Evolutionary conservation across 148 eudicot species (phyloP).

Genomic region (Silene latifolia): DNA sequence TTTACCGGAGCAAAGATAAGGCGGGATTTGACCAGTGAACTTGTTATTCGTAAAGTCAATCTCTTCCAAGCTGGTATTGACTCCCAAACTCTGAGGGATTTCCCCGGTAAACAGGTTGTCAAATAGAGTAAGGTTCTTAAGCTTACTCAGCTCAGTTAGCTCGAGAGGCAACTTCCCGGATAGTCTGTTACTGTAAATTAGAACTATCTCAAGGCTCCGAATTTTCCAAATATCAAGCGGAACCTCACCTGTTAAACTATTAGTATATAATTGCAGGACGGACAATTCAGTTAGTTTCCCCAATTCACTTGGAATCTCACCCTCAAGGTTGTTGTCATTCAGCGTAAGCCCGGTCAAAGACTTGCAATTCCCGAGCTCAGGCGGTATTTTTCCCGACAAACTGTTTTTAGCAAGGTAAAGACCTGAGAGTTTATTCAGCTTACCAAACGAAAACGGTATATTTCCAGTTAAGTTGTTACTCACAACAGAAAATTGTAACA

Average conservation of each 20-base stretch:
- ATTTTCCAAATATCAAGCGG: conserved; percentile 66
- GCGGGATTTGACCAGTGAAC: conserved; percentile 66
- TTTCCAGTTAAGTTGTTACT: conserved; percentile 46
- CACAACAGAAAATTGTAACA: conserved; percentile 39
- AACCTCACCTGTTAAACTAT: conserved; percentile 59
- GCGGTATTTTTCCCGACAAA: conserved; percentile 61
- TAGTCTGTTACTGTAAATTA: conserved; percentile 47
- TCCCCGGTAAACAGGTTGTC: conserved; percentile 62
- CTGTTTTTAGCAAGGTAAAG: conserved; percentile 51
- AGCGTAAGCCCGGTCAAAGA: conserved; percentile 41
- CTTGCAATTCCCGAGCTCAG: conserved; percentile 65
- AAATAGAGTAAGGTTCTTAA: conserved; percentile 47
- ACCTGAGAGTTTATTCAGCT: conserved; percentile 31
- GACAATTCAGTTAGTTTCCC: conserved; percentile 42
- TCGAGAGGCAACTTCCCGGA: conserved; percentile 61
- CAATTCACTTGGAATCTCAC: conserved; percentile 59
- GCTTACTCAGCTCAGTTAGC: conserved; percentile 43
- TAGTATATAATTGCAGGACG: conserved; percentile 38
- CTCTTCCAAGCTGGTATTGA: conserved; percentile 43
- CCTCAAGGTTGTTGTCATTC: conserved; percentile 53
- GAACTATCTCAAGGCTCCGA: conserved; percentile 43
- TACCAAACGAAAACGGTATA: conserved; percentile 68
- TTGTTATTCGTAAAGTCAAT: conserved; percentile 62
- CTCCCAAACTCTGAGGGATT: conserved; percentile 61
- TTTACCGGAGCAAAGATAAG: conserved; percentile 54